These are phyloP conservation scores for Beauveria asiatica DNA, from an alignment of 2,329 filamentous ascomycete species.

Conservation along the genomic window DNA sequence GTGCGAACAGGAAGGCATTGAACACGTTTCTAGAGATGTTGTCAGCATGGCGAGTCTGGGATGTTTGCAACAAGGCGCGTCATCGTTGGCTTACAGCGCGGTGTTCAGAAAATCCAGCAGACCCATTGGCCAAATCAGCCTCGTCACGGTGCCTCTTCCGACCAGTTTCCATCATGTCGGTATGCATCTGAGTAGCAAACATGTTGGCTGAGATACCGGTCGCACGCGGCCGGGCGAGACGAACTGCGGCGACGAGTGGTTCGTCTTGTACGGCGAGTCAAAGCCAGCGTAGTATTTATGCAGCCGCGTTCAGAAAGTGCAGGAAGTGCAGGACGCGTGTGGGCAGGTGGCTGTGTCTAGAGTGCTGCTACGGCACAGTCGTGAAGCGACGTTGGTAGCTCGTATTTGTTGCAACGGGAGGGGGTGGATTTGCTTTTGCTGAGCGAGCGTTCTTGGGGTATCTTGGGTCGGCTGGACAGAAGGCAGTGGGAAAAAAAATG, in stretches of 20 bases:
- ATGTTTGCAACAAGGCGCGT: neutral
- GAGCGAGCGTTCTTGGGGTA: neutral
- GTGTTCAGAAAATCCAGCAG: constrained; percentile 40
- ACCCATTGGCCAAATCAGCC: constrained; percentile 31
- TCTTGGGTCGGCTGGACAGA: neutral
- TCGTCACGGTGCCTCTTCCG: constrained; percentile 40
- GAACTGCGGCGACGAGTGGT: neutral
- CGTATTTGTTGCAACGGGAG: constrained; percentile 4
- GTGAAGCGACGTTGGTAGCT: neutral
- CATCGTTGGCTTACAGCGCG: constrained; percentile 33
- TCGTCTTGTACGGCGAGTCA: neutral
- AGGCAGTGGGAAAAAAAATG: neutral
- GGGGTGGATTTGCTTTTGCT: constrained; percentile 3
- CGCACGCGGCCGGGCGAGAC: neutral
- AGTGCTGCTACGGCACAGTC: neutral
- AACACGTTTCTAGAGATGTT: constrained; percentile 39
- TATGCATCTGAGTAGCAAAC: constrained; percentile 27
- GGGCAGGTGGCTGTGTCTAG: neutral
- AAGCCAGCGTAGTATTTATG: neutral
- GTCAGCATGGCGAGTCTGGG: neutral
- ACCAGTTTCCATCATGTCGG: constrained; percentile 26
- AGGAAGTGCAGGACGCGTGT: neutral
- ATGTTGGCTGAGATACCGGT: constrained; percentile 20
- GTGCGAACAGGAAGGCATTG: constrained; percentile 44
- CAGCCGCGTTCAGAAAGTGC: neutral